These are phyloP conservation scores for Colletotrichum siamense DNA, from an alignment of 2,329 filamentous ascomycete species.

Conservation along the genomic window DNA sequence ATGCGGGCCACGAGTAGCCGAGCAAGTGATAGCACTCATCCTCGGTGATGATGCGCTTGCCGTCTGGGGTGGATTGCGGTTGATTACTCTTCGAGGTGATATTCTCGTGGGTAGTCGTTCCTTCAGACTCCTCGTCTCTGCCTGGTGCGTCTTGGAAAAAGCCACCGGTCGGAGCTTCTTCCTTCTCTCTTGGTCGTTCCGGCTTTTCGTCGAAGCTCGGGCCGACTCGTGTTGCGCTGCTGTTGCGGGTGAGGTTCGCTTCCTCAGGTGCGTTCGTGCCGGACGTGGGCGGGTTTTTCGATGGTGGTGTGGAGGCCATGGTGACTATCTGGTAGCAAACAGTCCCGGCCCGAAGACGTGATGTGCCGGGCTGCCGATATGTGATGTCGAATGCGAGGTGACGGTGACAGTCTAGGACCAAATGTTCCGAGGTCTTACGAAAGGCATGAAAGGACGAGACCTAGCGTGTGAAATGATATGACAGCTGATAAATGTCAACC, in stretches of 20 bases:
- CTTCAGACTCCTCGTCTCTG: conserved; percentile 7
- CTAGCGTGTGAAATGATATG: neutral
- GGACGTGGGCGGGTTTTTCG: neutral
- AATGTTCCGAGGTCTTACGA: neutral
- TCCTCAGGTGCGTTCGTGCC: neutral
- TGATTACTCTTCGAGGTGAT: neutral
- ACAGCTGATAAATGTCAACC: neutral
- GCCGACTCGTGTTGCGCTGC: conserved; percentile 1
- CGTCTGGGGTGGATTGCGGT: conserved; percentile 21
- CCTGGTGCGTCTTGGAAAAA: conserved; percentile 7
- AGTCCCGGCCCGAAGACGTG: neutral
- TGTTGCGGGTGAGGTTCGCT: neutral
- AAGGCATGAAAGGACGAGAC: neutral
- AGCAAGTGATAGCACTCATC: conserved; percentile 52
- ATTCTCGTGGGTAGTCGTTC: neutral
- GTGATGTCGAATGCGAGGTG: neutral
- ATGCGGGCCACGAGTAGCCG: conserved; percentile 46
- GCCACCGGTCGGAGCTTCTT: neutral
- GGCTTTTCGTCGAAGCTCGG: conserved; percentile 1
- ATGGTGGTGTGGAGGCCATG: neutral
- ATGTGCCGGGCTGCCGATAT: neutral
- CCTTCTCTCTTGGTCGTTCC: neutral
- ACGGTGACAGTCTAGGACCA: neutral
- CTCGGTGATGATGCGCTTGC: conserved; percentile 50
- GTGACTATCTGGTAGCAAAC: neutral